Percentiles rank a stretch among this genome's conserved stretches.
These are phyloP conservation scores for Fusarium sulawesiense DNA, from an alignment of 2,329 filamentous ascomycete genomes.

Conservation along the genomic window DNA sequence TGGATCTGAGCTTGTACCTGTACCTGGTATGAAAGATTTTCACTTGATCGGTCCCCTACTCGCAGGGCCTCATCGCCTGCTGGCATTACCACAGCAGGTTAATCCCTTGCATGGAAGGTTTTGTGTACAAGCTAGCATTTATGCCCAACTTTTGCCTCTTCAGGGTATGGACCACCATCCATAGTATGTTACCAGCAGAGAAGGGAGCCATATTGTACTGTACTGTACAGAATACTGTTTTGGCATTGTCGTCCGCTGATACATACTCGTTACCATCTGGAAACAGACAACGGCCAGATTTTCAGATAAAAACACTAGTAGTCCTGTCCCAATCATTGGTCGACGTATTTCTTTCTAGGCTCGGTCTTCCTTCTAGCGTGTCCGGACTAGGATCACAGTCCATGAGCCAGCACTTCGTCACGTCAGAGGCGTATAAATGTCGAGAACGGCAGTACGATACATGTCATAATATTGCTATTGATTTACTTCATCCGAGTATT, in stretches of 20 bases:
- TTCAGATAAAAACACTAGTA: background rate
- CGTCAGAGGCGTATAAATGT: conserved; percentile 40
- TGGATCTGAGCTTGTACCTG: conserved; percentile 5
- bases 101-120: background rate
- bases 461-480: conserved; percentile 25
- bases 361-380: conserved; percentile 24
- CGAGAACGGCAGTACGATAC: background rate
- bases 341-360: background rate
- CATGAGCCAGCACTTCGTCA: conserved; percentile 19
- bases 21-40: conserved; percentile 15
- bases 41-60: conserved; percentile 13
- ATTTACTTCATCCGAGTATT: conserved; percentile 33
- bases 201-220: background rate
- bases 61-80: conserved; percentile 21
- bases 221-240: background rate
- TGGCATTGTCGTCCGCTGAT: conserved; percentile 1
- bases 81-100: background rate
- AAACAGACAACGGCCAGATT: background rate
- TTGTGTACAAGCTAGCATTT: conserved; percentile 22
- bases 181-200: conserved; percentile 13
- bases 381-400: conserved; percentile 11
- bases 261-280: background rate
- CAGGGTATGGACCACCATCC: conserved; percentile 8
- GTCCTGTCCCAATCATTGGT: conserved; percentile 1
- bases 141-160: conserved; percentile 42